phyloP scores from a whole-genome alignment of 805 yeast species.

The Zygotorulaspora danielsina region DNA sequence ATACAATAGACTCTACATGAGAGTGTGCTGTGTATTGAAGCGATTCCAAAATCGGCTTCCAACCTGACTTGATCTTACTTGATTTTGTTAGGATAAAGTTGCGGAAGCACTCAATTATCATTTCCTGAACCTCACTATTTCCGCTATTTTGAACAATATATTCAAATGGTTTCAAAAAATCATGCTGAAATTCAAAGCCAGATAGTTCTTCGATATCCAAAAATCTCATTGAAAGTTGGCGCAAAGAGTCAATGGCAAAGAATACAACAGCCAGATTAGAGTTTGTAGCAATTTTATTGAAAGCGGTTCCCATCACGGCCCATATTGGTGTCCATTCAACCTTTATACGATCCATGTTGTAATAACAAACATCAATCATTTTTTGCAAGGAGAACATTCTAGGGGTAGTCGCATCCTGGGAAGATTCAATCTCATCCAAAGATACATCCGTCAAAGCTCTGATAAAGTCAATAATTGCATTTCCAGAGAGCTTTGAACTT shows the following conservation, averaged over 20 bases:
- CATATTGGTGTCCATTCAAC: constrained; percentile 96
- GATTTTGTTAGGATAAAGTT: constrained; percentile 80
- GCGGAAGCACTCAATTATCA: constrained; percentile 84
- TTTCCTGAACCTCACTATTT: constrained; percentile 68
- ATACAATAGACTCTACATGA: constrained; percentile 53
- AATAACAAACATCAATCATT: constrained; percentile 95
- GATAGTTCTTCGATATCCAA: constrained; percentile 90
- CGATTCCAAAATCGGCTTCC: constrained; percentile 84
- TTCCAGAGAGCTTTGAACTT: constrained; percentile 73
- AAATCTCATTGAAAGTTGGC: constrained; percentile 90
- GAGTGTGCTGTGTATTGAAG: constrained; percentile 66
- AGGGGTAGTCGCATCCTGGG: constrained; percentile 77
- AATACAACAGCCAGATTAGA: constrained; percentile 70
- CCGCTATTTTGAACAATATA: constrained; percentile 66
- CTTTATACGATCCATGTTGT: constrained; percentile 93
- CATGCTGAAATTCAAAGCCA: constrained; percentile 93
- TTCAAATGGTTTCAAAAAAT: constrained; percentile 86
- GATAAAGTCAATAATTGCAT: constrained; percentile 82
- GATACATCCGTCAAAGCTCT: constrained; percentile 83
- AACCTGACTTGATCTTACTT: constrained; percentile 77
- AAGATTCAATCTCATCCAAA: constrained; percentile 83
- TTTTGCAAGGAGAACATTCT: constrained; percentile 90
- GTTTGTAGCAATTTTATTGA: constrained; percentile 80
- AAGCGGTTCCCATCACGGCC: constrained; percentile 88
- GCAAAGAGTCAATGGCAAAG: constrained; percentile 88